Percentiles rank a stretch among this genome's conserved stretches.
Evolutionary conservation across 306 rosid species (phyloP).

Genomic region (Alnus glutinosa): DNA sequence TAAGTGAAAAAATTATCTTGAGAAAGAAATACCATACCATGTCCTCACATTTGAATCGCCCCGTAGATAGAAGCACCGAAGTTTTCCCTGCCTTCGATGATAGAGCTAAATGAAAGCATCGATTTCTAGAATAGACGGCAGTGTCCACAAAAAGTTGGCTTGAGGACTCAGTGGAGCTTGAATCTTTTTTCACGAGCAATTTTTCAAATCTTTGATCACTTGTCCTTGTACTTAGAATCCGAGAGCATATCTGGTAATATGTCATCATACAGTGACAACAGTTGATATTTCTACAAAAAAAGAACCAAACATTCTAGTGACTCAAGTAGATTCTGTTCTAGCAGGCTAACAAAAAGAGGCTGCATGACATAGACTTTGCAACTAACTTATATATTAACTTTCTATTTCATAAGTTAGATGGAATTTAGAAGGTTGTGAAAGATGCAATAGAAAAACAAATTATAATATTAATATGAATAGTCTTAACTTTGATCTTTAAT

Average conservation of each 20-base stretch:
- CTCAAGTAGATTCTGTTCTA: slow-evolving; percentile 25
- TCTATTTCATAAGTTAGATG: too few species aligned
- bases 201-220: slow-evolving; percentile 49
- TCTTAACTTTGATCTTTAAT: slow-evolving; percentile 14
- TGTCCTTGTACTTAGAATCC: slow-evolving; percentile 49
- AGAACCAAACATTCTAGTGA: slow-evolving; percentile 24
- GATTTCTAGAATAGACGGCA: slow-evolving; percentile 91
- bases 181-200: slow-evolving; percentile 69
- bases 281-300: slow-evolving; percentile 38
- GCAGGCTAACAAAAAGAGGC: slow-evolving; percentile 11
- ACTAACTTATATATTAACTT: not conserved
- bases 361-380: slow-evolving; percentile 7
- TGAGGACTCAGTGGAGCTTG: slow-evolving; percentile 45
- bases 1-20: slow-evolving; percentile 21
- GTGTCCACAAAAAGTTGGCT: slow-evolving; percentile 83
- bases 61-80: slow-evolving; percentile 76
- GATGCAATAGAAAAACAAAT: slow-evolving; percentile 17
- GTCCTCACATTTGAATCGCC: slow-evolving; percentile 54
- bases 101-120: slow-evolving; percentile 77
- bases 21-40: slow-evolving; percentile 55
- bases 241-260: slow-evolving; percentile 77
- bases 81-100: slow-evolving; percentile 95
- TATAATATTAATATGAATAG: not conserved
- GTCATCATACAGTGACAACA: slow-evolving; percentile 32
- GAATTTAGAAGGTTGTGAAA: not conserved